phyloP scores from a whole-genome alignment of 2,329 filamentous ascomycete genomes.

The Aureobasidium sp. region DNA sequence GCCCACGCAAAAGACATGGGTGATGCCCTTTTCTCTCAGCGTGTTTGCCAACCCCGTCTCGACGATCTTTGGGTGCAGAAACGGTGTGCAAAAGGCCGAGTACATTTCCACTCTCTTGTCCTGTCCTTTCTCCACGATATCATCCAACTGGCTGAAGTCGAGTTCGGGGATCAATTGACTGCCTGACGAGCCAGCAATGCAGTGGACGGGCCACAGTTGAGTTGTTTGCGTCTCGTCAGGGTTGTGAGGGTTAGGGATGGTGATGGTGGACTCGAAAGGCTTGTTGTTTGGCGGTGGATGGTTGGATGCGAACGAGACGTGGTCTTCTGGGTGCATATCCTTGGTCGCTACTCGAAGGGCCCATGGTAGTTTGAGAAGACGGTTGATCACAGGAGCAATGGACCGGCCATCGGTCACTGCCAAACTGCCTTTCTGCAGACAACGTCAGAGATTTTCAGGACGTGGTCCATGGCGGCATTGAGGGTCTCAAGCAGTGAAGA shows the following conservation, averaged over 20 bases:
- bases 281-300: constrained; percentile 54
- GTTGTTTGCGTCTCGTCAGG: constrained; percentile 49
- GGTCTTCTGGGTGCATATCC: constrained; percentile 76
- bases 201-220: constrained; percentile 86
- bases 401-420: constrained; percentile 66
- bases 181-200: constrained; percentile 65
- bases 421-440: constrained; percentile 64
- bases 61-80: constrained; percentile 50
- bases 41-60: constrained; percentile 52
- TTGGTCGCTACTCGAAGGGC: constrained; percentile 71
- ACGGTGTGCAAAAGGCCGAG: constrained; percentile 78
- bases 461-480: too few species aligned
- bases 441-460: neutral
- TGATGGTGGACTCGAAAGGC: constrained; percentile 58
- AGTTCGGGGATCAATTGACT: constrained; percentile 67
- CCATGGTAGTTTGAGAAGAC: constrained; percentile 55
- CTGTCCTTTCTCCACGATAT: constrained; percentile 68
- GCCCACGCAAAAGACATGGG: constrained; percentile 77
- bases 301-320: constrained; percentile 83
- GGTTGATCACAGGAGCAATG: constrained; percentile 64
- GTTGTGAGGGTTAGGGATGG: constrained; percentile 60
- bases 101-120: constrained; percentile 80
- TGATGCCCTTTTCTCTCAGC: constrained; percentile 52
- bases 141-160: constrained; percentile 49
- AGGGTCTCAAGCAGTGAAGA: neutral